These are phyloP conservation scores for Camellia sinensis DNA, from an alignment of 148 eudicot species.

Conservation along the genomic window DNA sequence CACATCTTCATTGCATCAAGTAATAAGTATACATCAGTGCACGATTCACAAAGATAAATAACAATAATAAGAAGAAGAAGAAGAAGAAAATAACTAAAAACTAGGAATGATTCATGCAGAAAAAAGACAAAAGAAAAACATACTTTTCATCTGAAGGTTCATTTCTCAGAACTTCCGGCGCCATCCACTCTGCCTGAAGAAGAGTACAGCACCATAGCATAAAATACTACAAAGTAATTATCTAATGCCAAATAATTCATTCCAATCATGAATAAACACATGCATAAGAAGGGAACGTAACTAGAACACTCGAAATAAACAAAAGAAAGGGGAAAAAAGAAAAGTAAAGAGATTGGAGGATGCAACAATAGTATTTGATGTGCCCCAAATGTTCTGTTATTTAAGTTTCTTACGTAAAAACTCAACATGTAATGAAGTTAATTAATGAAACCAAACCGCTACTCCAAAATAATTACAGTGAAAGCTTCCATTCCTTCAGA, in stretches of 20 bases:
- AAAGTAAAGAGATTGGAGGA: not conserved
- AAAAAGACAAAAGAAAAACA: constrained; percentile 14
- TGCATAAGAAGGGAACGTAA: not conserved
- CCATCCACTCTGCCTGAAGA: constrained; percentile 99
- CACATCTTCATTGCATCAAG: constrained; percentile 57
- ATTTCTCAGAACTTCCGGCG: constrained; percentile 94
- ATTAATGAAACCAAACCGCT: not conserved
- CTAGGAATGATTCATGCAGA: not conserved
- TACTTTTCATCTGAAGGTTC: constrained; percentile 97
- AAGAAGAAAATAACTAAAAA: not conserved
- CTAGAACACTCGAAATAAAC: not conserved
- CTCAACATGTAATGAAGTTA: not conserved
- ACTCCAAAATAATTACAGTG: not conserved
- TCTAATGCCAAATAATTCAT: not conserved
- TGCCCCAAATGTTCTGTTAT: not conserved
- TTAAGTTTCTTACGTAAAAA: not conserved
- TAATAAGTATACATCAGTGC: constrained; percentile 7
- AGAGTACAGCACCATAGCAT: constrained; percentile 5
- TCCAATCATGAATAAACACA: not conserved
- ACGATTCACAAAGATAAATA: not conserved
- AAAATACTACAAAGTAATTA: not conserved
- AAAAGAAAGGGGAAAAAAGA: not conserved
- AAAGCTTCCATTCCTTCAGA: not conserved
- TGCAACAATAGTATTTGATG: not conserved
- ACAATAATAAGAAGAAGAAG: not conserved